A percentile compares a stretch with the other conserved stretches of the same genome.
phyloP scores from a whole-genome alignment of 2,329 filamentous ascomycete species.

The Aspergillus sp. region DNA sequence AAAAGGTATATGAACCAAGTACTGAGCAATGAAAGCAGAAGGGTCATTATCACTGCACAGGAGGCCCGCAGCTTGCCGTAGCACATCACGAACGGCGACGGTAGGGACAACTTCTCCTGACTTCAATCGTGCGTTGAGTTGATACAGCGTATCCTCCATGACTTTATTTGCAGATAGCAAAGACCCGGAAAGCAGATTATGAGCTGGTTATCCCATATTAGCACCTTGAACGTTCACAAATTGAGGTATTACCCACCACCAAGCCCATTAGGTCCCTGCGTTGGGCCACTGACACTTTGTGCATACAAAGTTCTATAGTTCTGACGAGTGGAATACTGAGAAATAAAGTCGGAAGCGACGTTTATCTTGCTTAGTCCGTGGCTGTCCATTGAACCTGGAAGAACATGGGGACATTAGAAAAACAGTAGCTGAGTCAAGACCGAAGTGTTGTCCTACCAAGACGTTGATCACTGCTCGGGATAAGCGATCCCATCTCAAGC shows the following conservation, averaged over 20 bases:
- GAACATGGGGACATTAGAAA: not conserved
- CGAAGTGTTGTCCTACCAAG: slow-evolving; percentile 52
- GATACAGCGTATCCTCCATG: slow-evolving; percentile 63
- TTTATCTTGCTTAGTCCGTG: slow-evolving; percentile 77
- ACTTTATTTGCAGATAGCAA: slow-evolving; percentile 42
- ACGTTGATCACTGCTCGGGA: slow-evolving; percentile 83
- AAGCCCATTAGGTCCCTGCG: slow-evolving; percentile 10
- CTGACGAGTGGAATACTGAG: slow-evolving; percentile 94
- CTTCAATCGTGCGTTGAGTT: slow-evolving; percentile 71
- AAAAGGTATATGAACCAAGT: slow-evolving; percentile 91
- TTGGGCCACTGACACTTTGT: slow-evolving; percentile 37
- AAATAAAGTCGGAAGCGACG: slow-evolving; percentile 91
- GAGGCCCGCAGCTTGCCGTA: slow-evolving; percentile 81
- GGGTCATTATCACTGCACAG: slow-evolving; percentile 77
- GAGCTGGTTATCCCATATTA: slow-evolving; percentile 15
- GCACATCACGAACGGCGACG: slow-evolving; percentile 74
- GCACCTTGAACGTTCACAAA: not conserved
- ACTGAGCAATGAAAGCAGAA: slow-evolving; percentile 77
- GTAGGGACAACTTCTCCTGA: slow-evolving; percentile 70
- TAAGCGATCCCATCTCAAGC: slow-evolving; percentile 82
- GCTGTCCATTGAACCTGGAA: slow-evolving; percentile 67
- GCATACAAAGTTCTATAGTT: slow-evolving; percentile 89
- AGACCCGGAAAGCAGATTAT: slow-evolving; percentile 12
- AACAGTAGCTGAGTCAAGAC: not conserved
- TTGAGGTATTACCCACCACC: slow-evolving; percentile 18